phyloP scores from a whole-genome alignment of 1,284 basidiomycete genomes.

The Dichomitus squalens region DNA sequence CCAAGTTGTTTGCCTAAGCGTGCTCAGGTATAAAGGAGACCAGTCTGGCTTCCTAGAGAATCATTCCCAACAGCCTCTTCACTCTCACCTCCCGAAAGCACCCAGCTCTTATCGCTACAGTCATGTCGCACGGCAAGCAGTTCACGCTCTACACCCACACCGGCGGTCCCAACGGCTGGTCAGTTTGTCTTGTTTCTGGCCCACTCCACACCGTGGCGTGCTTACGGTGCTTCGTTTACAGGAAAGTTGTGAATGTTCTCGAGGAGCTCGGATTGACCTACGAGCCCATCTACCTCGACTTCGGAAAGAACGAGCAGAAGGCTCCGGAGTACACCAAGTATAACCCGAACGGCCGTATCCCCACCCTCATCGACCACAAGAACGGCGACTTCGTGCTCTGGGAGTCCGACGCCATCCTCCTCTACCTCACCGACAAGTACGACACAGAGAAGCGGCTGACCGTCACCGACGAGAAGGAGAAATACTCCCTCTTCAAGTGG shows the following conservation, averaged over 20 bases:
- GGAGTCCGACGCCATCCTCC: constrained; percentile 38
- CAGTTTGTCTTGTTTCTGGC: no score
- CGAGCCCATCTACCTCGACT: constrained; percentile 27
- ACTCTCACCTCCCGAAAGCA: no score
- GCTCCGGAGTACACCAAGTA: not conserved
- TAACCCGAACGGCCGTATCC: constrained; percentile 28
- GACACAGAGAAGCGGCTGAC: constrained; percentile 36
- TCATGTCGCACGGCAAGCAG: no score
- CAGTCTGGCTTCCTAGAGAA: no score
- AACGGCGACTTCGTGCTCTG: constrained; percentile 33
- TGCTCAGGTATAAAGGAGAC: no score
- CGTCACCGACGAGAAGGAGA: constrained; percentile 25
- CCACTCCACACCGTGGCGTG: no score
- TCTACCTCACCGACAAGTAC: constrained; percentile 25
- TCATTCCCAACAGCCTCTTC: no score
- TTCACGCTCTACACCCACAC: no score
- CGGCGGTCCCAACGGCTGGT: not conserved
- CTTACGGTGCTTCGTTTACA: not conserved
- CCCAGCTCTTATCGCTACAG: no score
- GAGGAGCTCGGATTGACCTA: constrained; percentile 33
- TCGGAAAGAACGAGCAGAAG: constrained; percentile 31
- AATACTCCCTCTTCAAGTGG: constrained; percentile 27
- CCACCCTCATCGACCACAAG: constrained; percentile 35
- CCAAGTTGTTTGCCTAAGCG: no score
- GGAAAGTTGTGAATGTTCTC: constrained; percentile 29